Percentiles rank a stretch among this genome's conserved stretches.
Evolutionary conservation across 345 rosid species (phyloP).

Genomic region (Bruguiera gymnorhiza): DNA sequence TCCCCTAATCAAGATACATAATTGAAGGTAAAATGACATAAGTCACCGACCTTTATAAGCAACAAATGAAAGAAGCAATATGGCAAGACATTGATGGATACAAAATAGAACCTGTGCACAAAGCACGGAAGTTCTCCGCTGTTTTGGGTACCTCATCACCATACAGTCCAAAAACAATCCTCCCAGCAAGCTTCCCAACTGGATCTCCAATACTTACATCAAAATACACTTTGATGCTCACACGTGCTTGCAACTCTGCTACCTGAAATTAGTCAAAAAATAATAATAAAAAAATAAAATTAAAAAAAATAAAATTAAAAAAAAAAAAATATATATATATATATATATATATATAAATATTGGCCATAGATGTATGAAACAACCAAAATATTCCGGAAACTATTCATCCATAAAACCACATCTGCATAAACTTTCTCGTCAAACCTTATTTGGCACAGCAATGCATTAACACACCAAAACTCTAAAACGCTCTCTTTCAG

Average conservation of each 20-base stretch:
- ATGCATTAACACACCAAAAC: too few species aligned
- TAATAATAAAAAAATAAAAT: too few species aligned
- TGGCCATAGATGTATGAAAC: too few species aligned
- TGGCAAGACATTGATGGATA: neutral
- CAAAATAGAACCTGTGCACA: conserved; percentile 72
- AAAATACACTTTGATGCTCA: conserved; percentile 83
- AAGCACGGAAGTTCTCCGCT: conserved; percentile 88
- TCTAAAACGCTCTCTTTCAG: too few species aligned
- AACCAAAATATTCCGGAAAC: too few species aligned
- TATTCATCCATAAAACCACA: too few species aligned
- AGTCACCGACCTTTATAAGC: neutral
- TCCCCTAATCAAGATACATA: conserved; percentile 55
- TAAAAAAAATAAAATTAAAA: too few species aligned
- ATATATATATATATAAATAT: neutral
- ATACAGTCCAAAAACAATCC: conserved; percentile 84
- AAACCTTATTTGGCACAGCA: too few species aligned
- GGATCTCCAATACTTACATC: conserved; percentile 95
- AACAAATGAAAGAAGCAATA: neutral
- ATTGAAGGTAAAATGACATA: neutral
- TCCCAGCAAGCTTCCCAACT: conserved; percentile 78
- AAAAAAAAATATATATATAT: neutral
- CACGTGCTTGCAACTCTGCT: conserved; percentile 59
- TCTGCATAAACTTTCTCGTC: too few species aligned
- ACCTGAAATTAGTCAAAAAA: conserved; percentile 37
- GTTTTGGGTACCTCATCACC: conserved; percentile 98